Base-by-base conservation (phyloP, 192 early-diverging fungal species). In the Linnemannia elongata region DNA sequence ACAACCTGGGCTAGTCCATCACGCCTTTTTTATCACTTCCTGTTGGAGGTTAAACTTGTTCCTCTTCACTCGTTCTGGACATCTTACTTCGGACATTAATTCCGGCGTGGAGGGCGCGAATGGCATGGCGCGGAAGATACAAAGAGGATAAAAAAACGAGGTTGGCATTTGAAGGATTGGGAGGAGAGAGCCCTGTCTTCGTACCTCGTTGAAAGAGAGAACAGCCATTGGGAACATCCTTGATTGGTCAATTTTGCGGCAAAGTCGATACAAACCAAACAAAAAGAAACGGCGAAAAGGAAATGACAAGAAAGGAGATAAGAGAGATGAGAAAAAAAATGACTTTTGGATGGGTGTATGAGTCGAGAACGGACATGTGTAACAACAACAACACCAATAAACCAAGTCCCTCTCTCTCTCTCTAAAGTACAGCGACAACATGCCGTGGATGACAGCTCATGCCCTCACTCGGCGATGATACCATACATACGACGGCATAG, bases 251-350 rank as follows among this genome's bases (percentile, higher is more conserved):
- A 35, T 33, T 30, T 10, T 9, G 4, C 24, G n/a, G 55, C 24
- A 27, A n/a, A 8, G 7, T 27, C 30, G 30, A 30, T 30, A 66
- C 12, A 66, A 33, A 66, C 3, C 60, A 52, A 52, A 52, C 30
- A 66, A 57, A 10, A 30, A 66, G 27, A 66, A 66, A 66, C 30
- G 60, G 60, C 60, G 60, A 66, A 66, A 66, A 66, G 60, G 60
- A 20, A 18, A 20, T 20, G 49, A 52, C 12, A 66, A 27, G 10
- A 66, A 33, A 55, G 15, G 52, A 6, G 52, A 24, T n/a, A n/a
- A n/a, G 57, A 12, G 57, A 30, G 57, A 10, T 63, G 57, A 30
- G 57, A 13, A 33, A 45, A 45, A 12, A 60, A 60, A 8, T 24
- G 60, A 4, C n/a, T 30, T 10, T 35, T 33, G n/a, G 60, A 33